phyloP scores from a whole-genome alignment of 371 early-diverging fungal genomes.

The Mortierella polycephala region DNA sequence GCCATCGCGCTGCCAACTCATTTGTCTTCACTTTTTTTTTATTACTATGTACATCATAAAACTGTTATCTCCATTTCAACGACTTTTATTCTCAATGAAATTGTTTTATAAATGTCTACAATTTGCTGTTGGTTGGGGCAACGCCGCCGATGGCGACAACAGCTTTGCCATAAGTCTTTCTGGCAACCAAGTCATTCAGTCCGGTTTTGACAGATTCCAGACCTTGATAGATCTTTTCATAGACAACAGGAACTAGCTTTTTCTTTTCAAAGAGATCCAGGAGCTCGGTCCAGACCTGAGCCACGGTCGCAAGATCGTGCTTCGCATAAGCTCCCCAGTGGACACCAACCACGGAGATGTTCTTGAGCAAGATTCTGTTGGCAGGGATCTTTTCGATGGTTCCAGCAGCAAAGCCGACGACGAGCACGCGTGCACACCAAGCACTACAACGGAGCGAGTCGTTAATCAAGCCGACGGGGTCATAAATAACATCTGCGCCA shows the following conservation, averaged over 20 bases:
- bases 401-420: conserved; percentile 91
- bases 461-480: conserved; percentile 83
- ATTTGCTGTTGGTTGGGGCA: conserved; percentile 56
- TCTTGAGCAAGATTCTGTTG: conserved; percentile 87
- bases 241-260: conserved; percentile 76
- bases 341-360: conserved; percentile 77
- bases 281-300: conserved; percentile 78
- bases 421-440: conserved; percentile 87
- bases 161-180: conserved; percentile 87
- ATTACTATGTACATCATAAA: conserved; percentile 44
- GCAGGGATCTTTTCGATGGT: conserved; percentile 83
- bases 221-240: conserved; percentile 70
- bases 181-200: conserved; percentile 73
- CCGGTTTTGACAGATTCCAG: conserved; percentile 76
- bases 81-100: background rate
- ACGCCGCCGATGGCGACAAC: conserved; percentile 60
- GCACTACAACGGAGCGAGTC: conserved; percentile 80
- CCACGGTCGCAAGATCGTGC: conserved; percentile 71
- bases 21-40: conserved; percentile 1
- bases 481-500: conserved; percentile 83
- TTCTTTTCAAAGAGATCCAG: conserved; percentile 73
- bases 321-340: conserved; percentile 84
- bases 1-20: background rate
- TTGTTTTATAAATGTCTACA: conserved; percentile 32
- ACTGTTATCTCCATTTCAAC: background rate